A percentile compares a stretch with the other conserved stretches of the same genome.
Evolutionary conservation across 164 flowering plant species (phyloP).

Genomic region (Annona squamosa): DNA sequence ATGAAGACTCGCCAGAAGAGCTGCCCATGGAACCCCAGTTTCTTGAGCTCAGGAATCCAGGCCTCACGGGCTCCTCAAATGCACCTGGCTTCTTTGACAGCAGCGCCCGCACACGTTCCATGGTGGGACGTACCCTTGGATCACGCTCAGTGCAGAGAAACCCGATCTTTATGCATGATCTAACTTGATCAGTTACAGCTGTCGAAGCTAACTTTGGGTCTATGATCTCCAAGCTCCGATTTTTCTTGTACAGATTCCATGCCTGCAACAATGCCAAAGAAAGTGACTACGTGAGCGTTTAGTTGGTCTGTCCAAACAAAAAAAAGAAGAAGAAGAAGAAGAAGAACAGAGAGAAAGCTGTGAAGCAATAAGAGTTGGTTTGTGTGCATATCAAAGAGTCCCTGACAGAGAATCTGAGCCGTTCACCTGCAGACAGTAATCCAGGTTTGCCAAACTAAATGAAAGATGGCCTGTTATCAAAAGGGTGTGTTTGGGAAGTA

Average conservation of each 20-base stretch:
- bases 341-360: neutral
- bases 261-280: slow-evolving; percentile 30
- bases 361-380: neutral
- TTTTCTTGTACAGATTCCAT: slow-evolving; percentile 59
- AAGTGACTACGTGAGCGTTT: too few relatives aligned
- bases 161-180: slow-evolving; percentile 63
- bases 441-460: neutral
- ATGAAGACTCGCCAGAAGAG: slow-evolving; percentile 11
- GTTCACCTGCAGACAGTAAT: neutral
- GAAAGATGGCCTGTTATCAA: neutral
- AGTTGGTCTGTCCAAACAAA: neutral
- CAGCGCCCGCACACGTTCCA: slow-evolving; percentile 59
- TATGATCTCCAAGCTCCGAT: slow-evolving; percentile 54
- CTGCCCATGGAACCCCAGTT: slow-evolving; percentile 30
- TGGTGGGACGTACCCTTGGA: slow-evolving; percentile 57
- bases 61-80: slow-evolving; percentile 66
- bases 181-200: slow-evolving; percentile 43
- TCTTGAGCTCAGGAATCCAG: slow-evolving; percentile 58
- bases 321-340: neutral
- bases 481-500: too few relatives aligned
- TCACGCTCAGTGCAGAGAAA: slow-evolving; percentile 75
- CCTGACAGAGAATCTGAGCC: neutral
- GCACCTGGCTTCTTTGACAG: slow-evolving; percentile 51
- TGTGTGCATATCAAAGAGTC: neutral
- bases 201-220: slow-evolving; percentile 49